phyloP scores from a whole-genome alignment of 371 early-diverging fungal genomes.

The Apophysomyces ossiformis region DNA sequence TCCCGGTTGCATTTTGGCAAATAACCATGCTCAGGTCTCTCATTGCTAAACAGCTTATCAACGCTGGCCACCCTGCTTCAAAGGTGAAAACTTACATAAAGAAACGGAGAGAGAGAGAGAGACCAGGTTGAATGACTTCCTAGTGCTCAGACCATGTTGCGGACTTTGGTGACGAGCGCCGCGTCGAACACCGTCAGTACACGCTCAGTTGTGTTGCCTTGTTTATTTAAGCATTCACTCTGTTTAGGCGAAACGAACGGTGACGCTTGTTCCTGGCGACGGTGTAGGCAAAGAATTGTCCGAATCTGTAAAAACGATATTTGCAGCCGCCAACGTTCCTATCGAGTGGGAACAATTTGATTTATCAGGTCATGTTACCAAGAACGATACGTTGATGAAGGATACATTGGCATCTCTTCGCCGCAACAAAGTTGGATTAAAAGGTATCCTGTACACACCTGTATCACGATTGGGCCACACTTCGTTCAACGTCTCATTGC shows the following conservation, averaged over 20 bases:
- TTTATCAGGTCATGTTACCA: conserved; percentile 85
- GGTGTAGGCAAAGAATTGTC: conserved; percentile 96
- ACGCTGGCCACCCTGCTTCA: background rate
- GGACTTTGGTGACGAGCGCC: conserved; percentile 6
- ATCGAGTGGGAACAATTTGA: conserved; percentile 96
- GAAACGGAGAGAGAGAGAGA: too few relatives aligned
- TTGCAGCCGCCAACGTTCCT: conserved; percentile 90
- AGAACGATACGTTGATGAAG: conserved; percentile 74
- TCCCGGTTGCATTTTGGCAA: background rate
- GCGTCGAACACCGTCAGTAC: conserved; percentile 6
- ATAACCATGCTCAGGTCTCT: conserved; percentile 4
- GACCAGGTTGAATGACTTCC: background rate
- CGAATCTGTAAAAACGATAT: conserved; percentile 89
- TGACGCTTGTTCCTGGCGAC: conserved; percentile 97
- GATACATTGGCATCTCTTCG: conserved; percentile 89
- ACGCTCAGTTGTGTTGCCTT: background rate
- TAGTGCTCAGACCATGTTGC: conserved; percentile 1
- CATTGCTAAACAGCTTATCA: background rate
- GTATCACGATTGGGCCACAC: conserved; percentile 80
- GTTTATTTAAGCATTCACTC: background rate
- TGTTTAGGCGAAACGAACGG: conserved; percentile 66
- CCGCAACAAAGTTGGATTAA: conserved; percentile 95
- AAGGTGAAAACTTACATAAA: background rate
- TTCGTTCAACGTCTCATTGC: conserved; percentile 93
- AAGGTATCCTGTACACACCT: conserved; percentile 96